phyloP scores from a whole-genome alignment of 371 early-diverging fungal species.

The Gilbertella persicaria region DNA sequence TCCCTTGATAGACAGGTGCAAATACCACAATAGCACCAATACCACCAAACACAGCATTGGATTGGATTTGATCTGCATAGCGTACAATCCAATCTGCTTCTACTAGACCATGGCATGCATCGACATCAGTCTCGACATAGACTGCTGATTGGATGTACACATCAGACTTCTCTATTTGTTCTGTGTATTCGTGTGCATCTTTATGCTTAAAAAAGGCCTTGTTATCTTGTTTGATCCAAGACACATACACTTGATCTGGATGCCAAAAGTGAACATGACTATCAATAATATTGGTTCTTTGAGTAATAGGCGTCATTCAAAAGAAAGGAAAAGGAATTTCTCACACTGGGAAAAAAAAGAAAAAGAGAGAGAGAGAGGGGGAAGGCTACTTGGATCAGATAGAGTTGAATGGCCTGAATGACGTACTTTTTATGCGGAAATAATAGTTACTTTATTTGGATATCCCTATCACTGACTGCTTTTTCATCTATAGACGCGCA shows the following conservation, averaged over 20 bases:
- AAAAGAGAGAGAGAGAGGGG: neutral
- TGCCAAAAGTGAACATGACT: conserved; percentile 51
- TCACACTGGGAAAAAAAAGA: neutral
- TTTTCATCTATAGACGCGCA: too few relatives aligned
- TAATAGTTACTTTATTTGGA: too few relatives aligned
- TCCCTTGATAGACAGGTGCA: conserved; percentile 47
- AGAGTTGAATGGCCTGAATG: too few relatives aligned
- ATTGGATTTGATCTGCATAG: conserved; percentile 25
- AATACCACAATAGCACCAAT: conserved; percentile 46
- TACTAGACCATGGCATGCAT: conserved; percentile 31
- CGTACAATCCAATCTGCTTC: conserved; percentile 45
- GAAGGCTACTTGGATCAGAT: too few relatives aligned
- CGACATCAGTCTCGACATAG: conserved; percentile 35
- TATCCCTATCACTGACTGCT: too few relatives aligned
- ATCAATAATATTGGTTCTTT: conserved; percentile 22
- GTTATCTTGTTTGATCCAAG: conserved; percentile 24
- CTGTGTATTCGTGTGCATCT: conserved; percentile 21
- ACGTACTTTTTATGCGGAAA: neutral
- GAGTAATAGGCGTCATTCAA: neutral
- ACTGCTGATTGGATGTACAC: conserved; percentile 5
- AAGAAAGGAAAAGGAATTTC: neutral
- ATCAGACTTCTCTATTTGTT: conserved; percentile 1
- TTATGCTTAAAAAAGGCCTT: conserved; percentile 20
- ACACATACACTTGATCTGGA: conserved; percentile 31
- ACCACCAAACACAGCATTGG: conserved; percentile 31